phyloP scores from a whole-genome alignment of 176 grass and related monocot genomes.

The Aegilops speltoides region DNA sequence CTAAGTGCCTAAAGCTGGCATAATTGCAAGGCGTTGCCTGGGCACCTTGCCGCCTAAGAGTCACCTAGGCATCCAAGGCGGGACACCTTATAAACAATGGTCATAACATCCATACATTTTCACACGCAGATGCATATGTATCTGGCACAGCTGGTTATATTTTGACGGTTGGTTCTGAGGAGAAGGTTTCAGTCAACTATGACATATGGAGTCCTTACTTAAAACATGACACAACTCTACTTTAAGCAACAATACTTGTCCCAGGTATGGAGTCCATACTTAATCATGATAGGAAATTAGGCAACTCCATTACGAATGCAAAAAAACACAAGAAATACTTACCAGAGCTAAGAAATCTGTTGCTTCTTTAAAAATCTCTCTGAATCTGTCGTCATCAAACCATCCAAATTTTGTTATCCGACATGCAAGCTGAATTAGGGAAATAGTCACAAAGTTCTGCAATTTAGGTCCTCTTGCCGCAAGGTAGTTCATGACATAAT shows the following conservation, averaged over 20 bases:
- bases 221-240: background rate
- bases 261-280: background rate
- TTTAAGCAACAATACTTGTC: slow-evolving; percentile 19
- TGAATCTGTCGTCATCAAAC: slow-evolving; percentile 98
- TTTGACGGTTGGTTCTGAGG: slow-evolving; percentile 17
- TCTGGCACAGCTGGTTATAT: background rate
- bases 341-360: slow-evolving; percentile 95
- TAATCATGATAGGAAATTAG: background rate
- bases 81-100: background rate
- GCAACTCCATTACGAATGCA: background rate
- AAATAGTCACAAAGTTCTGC: slow-evolving; percentile 92
- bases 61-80: too few relatives aligned
- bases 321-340: slow-evolving; percentile 38
- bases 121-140: slow-evolving; percentile 6
- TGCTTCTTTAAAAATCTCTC: slow-evolving; percentile 93
- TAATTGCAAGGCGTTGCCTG: too few relatives aligned
- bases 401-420: slow-evolving; percentile 99
- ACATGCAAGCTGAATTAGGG: slow-evolving; percentile 87
- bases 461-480: slow-evolving; percentile 91
- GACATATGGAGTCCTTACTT: background rate
- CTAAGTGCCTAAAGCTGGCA: too few relatives aligned
- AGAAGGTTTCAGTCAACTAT: background rate
- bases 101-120: background rate
- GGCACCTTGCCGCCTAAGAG: too few relatives aligned
- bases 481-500: slow-evolving; percentile 99